Conservation (phyloP, 1,284 basidiomycete genomes). For the Abortiporus biennis region DNA sequence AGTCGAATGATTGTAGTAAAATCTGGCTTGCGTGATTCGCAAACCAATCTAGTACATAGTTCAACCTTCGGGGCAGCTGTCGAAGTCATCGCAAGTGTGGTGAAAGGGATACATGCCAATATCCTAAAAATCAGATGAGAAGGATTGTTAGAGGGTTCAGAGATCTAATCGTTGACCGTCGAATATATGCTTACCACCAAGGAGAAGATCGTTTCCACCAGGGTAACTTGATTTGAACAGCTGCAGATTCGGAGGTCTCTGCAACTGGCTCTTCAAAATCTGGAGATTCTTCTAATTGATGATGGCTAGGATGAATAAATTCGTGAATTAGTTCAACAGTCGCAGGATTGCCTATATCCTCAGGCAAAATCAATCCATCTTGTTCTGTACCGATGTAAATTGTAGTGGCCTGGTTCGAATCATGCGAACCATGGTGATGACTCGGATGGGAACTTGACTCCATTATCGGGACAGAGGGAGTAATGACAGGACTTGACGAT, state of each 20-base stretch:
- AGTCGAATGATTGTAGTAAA: constrained; percentile 14
- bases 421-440: too few relatives aligned
- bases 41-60: constrained; percentile 26
- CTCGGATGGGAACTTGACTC: too few relatives aligned
- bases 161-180: background rate
- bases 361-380: too few relatives aligned
- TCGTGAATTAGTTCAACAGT: background rate
- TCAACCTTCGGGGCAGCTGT: constrained; percentile 63
- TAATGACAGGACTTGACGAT: too few relatives aligned
- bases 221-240: constrained; percentile 29
- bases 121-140: constrained; percentile 43
- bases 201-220: constrained; percentile 70
- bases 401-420: too few relatives aligned
- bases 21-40: constrained; percentile 19
- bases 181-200: constrained; percentile 46
- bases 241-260: background rate
- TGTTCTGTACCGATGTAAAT: too few relatives aligned
- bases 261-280: background rate
- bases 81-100: constrained; percentile 44
- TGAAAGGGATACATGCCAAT: constrained; percentile 42
- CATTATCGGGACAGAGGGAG: too few relatives aligned
- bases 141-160: background rate
- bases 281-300: background rate
- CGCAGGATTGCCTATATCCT: too few relatives aligned
- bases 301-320: background rate